Base-by-base conservation (phyloP, 2,329 filamentous ascomycete genomes). In the Tolypocladium tundrense region DNA sequence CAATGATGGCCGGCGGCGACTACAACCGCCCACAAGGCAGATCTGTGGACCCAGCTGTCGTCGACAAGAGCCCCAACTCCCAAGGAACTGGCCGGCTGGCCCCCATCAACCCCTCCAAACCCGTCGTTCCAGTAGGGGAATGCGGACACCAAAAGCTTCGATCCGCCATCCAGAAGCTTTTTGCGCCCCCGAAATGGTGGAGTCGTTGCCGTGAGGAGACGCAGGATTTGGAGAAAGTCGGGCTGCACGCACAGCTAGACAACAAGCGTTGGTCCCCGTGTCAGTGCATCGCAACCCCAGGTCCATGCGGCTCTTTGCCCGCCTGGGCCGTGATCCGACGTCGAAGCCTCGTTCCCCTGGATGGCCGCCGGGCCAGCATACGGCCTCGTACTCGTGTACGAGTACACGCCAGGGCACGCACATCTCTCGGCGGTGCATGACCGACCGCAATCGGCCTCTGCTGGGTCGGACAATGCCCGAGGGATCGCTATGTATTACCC, bases 111-210 rank as follows among this genome's bases (percentile, higher is more conserved):
- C 60, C 59, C 60, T 58, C 59, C 56, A 58, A 58, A 57, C 53
- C 57, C 51, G 56, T 56, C 55, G 59, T 58, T 58, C 54, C 56
- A 60, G 57, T 24, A n/a, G 48, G 40, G 54, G 31, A 48, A 60
- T 60, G 59, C 58, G 53, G 59, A 62, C 58, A 61, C 58, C 61
- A 61, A 62, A 59, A 54, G 60, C 60, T 66, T 66, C 64, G 60
- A 62, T 56, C 43, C 53, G 53, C 53, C 48, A 58, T 60, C 59
- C 63, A 61, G 64, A 66, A 66, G 64, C 59, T 63, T 63, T 64
- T 59, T 59, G 58, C 59, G 60, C 58, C 59, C 59, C 57, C 54
- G 48, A 59, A 58, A 43, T 35, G 52, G 63, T 65, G 63, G 63
- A 63, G 62, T 61, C 59, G 31, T 58, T 58, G 56, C 61, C 58